Evolutionary conservation across 2,329 filamentous ascomycete species (phyloP), one percentile per base, ranked within the genome.

Genomic region (Fusarium pseudocircinatum): DNA sequence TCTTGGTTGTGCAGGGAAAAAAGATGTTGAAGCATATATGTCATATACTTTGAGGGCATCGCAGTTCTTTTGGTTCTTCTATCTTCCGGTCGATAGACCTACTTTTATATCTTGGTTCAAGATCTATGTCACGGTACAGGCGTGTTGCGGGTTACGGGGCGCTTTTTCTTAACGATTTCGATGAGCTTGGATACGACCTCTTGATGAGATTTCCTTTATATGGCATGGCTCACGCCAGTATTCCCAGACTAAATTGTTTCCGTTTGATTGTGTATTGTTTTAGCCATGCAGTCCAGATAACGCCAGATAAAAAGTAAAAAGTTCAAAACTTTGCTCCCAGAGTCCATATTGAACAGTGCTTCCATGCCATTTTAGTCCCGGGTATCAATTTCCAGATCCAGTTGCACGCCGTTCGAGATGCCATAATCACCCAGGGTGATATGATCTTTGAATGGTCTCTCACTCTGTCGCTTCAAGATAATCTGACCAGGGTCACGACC

Each of bases 401-500:
- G 81, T 83, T 91, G 89, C 79, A 97, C 95, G 15, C 96, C 96
- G 83, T 96, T 96, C 77, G 92, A 94, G 64, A 98, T 91, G n/a
- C 94, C 94, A 83, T 98, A 98, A 84, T 98, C 96, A 78, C 94
- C 94, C 76, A 98, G 82, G 39, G 91, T 95, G 69, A 98, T 87
- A 77, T 92, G 89, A 80, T 98, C 95, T 85, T 97, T 98, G 82
- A 98, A 98, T 30, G 96, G 95, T 73, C 95, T 85, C 84, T 98
- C 94, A 18, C 95, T 94, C 83, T 98, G 96, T 75, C 96, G 87
- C 86, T 97, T 96, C 67, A 98, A 83, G 84, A 98, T 87, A 73
- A 98, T 97, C 84, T 98, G 94, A 79, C 96, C 93, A 49, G 95
- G 93, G 76, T 97, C 92, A 40, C 96, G 90, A 4, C 96, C 96